Evolutionary conservation across 2,329 filamentous ascomycete species (phyloP).

Genomic region (Moelleriella libera): DNA sequence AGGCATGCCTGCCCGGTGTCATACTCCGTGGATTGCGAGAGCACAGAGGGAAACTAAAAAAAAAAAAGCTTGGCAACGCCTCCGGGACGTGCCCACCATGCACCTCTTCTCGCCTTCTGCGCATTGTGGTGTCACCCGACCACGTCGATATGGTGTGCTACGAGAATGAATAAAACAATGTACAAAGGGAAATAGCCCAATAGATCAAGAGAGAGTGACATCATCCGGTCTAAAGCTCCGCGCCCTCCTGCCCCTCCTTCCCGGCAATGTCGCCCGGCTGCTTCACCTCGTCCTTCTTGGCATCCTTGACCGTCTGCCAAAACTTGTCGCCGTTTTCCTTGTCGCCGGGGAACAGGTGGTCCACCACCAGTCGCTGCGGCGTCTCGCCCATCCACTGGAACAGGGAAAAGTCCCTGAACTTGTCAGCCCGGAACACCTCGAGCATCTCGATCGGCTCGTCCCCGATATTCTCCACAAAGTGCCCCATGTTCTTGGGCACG

Average conservation of each 20-base stretch:
- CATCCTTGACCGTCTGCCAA: slow-evolving; percentile 44
- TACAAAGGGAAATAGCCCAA: too few relatives aligned
- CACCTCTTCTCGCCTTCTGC: too few relatives aligned
- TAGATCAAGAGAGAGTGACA: too few relatives aligned
- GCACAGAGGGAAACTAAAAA: too few relatives aligned
- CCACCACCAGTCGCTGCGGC: slow-evolving; percentile 48
- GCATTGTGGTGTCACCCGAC: too few relatives aligned
- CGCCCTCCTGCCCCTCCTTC: not conserved
- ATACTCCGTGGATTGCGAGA: too few relatives aligned
- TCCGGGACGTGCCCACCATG: too few relatives aligned
- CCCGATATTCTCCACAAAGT: slow-evolving; percentile 74
- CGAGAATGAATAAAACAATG: too few relatives aligned
- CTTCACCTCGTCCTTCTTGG: slow-evolving; percentile 41
- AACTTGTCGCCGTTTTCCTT: slow-evolving; percentile 48
- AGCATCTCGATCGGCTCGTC: slow-evolving; percentile 62
- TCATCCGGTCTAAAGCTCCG: not conserved
- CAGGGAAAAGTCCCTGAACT: slow-evolving; percentile 59
- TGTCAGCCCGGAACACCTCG: slow-evolving; percentile 58
- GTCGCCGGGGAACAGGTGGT: slow-evolving; percentile 52
- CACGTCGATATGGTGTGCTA: too few relatives aligned
- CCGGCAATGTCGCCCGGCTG: not conserved
- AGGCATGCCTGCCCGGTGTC: too few relatives aligned
- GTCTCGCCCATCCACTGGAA: slow-evolving; percentile 68
- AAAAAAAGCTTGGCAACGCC: too few relatives aligned
- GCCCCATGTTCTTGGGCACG: slow-evolving; percentile 63